Base-by-base conservation (phyloP, 75 land plant genomes). In the Sequoia sempervirens region DNA sequence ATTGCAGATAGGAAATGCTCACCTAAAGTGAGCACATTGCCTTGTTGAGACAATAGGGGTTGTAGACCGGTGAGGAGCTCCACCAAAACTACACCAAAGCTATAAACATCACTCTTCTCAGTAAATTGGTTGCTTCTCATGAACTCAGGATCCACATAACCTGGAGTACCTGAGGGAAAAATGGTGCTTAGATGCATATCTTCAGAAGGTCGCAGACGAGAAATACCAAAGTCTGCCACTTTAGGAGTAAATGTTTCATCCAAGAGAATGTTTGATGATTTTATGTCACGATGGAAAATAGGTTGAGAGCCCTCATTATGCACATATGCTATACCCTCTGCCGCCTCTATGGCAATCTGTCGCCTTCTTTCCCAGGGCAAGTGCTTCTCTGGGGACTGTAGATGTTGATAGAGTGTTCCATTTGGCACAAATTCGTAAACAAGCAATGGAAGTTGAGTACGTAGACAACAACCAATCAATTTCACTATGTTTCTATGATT, bases 91-190 rank as follows among this genome's bases (percentile, higher is more conserved):
- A 95, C 92, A 0, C 97, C 97, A 69, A 93, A 93, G 84, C 97
- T 93, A 80, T 93, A 95, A 18, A 95, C 94, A 72, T 95, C 97
- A 79, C 95, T 92, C 89, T 95, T 95, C 15, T 85, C 83, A 1
- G 95, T 93, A 53, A 95, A 79, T 3, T 86, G 81, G 52, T 92
- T 92, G 1, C 86, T 86, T 84, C 97, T 75, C 83, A 90, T 90
- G 87, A 91, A 95, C 83, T 95, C 95, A 13, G 97, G 97, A 64
- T 95, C 97, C 86, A 95, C 89, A 89, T 95, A 95, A 12, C 97
- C 97, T 1, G 92, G 85, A 12, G 97, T 95, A 15, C 97, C 97
- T 0, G 95, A 94, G 13, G 93, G 46, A 6, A 5, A 91, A 30
- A 73, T 85, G 5, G 88, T 79, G 0, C 92, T 84, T 28, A 92